Percentiles rank a stretch among this genome's conserved stretches.
Conservation (phyloP, 768 basidiomycete genomes). For the Phylloporus arenicola region DNA sequence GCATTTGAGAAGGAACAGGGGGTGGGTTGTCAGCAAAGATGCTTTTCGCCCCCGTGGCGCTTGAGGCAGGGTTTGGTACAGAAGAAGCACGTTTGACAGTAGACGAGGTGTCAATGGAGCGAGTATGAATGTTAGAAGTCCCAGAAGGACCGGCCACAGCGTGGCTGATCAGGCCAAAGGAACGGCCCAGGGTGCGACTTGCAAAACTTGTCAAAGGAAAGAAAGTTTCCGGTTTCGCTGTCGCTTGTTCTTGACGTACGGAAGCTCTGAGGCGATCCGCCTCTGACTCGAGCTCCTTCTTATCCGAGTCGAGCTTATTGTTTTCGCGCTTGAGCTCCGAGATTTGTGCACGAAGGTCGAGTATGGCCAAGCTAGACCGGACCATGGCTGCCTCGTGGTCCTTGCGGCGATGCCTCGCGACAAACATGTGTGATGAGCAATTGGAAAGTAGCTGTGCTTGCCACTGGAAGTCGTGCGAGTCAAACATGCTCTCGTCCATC, state of each 20-base stretch:
- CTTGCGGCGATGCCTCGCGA: slow-evolving; percentile 26
- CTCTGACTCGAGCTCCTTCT: slow-evolving; percentile 24
- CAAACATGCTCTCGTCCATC: slow-evolving; percentile 41
- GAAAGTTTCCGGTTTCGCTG: background rate
- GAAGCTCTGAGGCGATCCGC: slow-evolving; percentile 10
- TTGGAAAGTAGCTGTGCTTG: slow-evolving; percentile 58
- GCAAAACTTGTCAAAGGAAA: background rate
- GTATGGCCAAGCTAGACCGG: slow-evolving; percentile 46
- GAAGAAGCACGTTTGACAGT: background rate
- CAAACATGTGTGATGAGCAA: slow-evolving; percentile 55
- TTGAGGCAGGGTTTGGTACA: background rate
- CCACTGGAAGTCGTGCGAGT: slow-evolving; percentile 48
- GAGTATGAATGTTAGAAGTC: background rate
- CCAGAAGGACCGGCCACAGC: slow-evolving; percentile 24
- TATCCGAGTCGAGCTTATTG: slow-evolving; percentile 20
- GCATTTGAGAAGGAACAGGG: slow-evolving; percentile 15
- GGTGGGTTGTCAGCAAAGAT: slow-evolving; percentile 26
- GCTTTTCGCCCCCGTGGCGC: slow-evolving; percentile 12
- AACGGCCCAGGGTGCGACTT: background rate
- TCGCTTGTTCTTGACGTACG: slow-evolving; percentile 13
- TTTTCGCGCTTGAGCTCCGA: slow-evolving; percentile 34
- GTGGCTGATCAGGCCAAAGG: slow-evolving; percentile 11
- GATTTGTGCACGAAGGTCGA: slow-evolving; percentile 39
- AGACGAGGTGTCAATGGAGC: background rate
- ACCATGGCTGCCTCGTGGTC: slow-evolving; percentile 35